Conservation (phyloP, 2,329 filamentous ascomycete species). For the Ophiostoma sp. region DNA sequence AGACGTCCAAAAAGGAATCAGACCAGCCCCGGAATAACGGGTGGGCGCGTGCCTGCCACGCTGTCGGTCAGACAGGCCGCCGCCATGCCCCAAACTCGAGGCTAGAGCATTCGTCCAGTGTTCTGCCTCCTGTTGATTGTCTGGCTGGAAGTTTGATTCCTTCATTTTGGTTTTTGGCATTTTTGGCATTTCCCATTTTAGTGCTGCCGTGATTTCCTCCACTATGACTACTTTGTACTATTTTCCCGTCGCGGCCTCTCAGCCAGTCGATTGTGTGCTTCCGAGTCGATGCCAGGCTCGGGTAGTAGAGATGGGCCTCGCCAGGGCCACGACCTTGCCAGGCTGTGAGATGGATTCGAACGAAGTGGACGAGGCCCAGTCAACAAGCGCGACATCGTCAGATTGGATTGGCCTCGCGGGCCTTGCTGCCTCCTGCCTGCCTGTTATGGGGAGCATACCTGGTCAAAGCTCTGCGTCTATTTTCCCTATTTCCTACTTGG, state of each 20-base stretch:
- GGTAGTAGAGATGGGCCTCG: not conserved
- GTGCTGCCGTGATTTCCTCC: not conserved
- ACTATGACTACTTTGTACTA: not conserved
- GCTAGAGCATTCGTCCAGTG: not conserved
- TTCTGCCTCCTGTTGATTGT: not conserved
- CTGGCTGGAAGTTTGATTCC: not conserved
- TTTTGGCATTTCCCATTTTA: not conserved
- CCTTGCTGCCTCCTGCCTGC: not conserved
- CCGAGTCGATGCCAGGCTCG: not conserved
- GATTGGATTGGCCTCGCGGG: not conserved
- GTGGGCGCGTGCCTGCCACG: not conserved
- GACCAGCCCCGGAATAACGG: not conserved
- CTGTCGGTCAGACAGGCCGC: not conserved
- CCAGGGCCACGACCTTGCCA: not conserved
- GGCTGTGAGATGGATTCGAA: not conserved
- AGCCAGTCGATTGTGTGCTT: conserved; percentile 22
- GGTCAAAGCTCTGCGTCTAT: not conserved
- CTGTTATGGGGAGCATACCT: not conserved
- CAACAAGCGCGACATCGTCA: not conserved
- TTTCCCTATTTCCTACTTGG: not conserved
- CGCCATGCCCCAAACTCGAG: not conserved
- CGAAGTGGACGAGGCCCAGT: not conserved
- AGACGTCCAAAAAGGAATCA: not conserved
- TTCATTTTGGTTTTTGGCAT: not conserved
- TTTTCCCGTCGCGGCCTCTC: not conserved